Percentiles rank a stretch among this genome's conserved stretches.
These are phyloP conservation scores for Areca catechu DNA, from an alignment of 176 grass and related monocot genomes.

Conservation along the genomic window DNA sequence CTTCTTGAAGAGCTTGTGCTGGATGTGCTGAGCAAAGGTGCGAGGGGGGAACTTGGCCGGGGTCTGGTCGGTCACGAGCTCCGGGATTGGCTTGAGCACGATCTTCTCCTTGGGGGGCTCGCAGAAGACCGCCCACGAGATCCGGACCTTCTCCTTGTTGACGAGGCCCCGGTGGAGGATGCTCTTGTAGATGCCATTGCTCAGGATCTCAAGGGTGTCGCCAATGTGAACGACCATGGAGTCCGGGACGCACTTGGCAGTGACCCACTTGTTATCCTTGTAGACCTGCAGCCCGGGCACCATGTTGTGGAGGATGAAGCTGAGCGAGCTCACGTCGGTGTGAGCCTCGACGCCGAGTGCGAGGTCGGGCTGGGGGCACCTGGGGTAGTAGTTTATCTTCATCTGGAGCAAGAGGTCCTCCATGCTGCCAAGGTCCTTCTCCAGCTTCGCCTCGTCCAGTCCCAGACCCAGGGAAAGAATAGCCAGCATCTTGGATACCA, in stretches of 20 bases:
- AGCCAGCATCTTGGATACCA: slow-evolving; percentile 44
- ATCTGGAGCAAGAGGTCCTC: slow-evolving; percentile 55
- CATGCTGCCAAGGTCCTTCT: slow-evolving; percentile 24
- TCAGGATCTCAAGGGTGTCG: slow-evolving; percentile 87
- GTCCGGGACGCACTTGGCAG: slow-evolving; percentile 42
- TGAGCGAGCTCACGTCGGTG: slow-evolving; percentile 77
- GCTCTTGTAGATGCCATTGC: slow-evolving; percentile 76
- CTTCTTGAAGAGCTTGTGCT: slow-evolving; percentile 83
- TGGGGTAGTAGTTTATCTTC: slow-evolving; percentile 97
- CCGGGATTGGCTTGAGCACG: slow-evolving; percentile 50
- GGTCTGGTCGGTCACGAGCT: slow-evolving; percentile 18
- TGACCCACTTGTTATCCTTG: slow-evolving; percentile 45
- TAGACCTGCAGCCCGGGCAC: slow-evolving; percentile 75
- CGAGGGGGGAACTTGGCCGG: slow-evolving; percentile 50
- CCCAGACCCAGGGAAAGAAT: slow-evolving; percentile 60
- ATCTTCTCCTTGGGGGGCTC: slow-evolving; percentile 61
- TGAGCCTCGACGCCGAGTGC: slow-evolving; percentile 82
- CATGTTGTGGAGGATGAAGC: slow-evolving; percentile 90
- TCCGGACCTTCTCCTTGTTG: slow-evolving; percentile 56
- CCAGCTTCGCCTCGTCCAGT: slow-evolving; percentile 18
- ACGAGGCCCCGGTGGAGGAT: slow-evolving; percentile 89
- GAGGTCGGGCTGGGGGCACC: slow-evolving; percentile 76
- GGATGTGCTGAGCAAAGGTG: slow-evolving; percentile 66
- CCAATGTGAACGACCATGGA: slow-evolving; percentile 73
- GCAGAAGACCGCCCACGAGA: slow-evolving; percentile 93